Percentiles rank a stretch among this genome's conserved stretches.
Evolutionary conservation across 345 rosid genomes (phyloP).

Genomic region (Populus pruinosa): DNA sequence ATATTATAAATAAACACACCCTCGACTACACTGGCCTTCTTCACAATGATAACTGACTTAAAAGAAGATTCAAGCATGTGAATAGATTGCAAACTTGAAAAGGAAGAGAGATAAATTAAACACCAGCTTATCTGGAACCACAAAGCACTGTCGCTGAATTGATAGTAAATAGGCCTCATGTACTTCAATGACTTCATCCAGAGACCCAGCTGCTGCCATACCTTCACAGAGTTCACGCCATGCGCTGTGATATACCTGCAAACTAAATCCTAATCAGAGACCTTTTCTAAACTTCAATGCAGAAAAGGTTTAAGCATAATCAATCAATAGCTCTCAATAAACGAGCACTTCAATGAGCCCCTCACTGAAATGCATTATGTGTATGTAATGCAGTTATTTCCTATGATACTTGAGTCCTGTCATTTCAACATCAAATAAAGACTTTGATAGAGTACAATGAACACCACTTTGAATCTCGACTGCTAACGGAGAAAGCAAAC

Average conservation of each 20-base stretch:
- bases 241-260: conserved; percentile 92
- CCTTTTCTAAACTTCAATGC: neutral
- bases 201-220: conserved; percentile 80
- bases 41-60: conserved; percentile 7
- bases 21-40: neutral
- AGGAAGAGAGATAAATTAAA: conserved; percentile 13
- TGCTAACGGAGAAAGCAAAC: neutral
- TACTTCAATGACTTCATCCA: conserved; percentile 93
- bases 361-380: neutral
- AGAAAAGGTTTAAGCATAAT: neutral
- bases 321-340: neutral
- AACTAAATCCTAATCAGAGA: conserved; percentile 22
- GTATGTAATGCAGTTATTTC: neutral
- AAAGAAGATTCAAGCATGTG: conserved; percentile 1
- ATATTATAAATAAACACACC: no score
- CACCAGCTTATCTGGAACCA: conserved; percentile 96
- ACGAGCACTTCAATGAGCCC: neutral
- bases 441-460: neutral
- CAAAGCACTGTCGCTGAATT: conserved; percentile 95
- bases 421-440: neutral
- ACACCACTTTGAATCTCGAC: neutral
- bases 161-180: conserved; percentile 89
- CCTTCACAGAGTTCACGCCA: conserved; percentile 97
- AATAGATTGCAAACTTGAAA: conserved; percentile 2
- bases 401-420: neutral